Evolutionary conservation across 2,329 filamentous ascomycete genomes (phyloP).

Genomic region (Onygenales sp.): DNA sequence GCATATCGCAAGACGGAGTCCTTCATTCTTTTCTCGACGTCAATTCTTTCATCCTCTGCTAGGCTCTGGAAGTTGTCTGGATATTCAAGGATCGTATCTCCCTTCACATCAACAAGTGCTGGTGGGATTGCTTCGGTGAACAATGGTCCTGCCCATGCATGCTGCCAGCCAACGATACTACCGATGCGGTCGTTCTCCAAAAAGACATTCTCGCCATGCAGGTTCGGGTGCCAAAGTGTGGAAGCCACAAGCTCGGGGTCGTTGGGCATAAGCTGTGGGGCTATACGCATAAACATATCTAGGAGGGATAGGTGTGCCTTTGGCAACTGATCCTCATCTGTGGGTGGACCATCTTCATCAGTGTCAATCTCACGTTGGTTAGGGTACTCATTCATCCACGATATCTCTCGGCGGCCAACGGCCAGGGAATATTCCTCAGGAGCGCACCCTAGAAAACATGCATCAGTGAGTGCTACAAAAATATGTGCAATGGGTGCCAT

Average conservation of each 20-base stretch:
- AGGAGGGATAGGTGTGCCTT: constrained; percentile 20
- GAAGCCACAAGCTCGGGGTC: constrained; percentile 14
- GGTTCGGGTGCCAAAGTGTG: constrained; percentile 30
- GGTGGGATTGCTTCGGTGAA: neutral
- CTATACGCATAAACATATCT: constrained; percentile 21
- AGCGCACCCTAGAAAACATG: neutral
- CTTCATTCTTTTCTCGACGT: neutral
- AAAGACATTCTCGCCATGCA: constrained; percentile 32
- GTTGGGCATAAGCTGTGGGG: constrained; percentile 20
- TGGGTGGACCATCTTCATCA: constrained; percentile 15
- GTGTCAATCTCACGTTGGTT: constrained; percentile 15
- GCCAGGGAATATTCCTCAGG: neutral
- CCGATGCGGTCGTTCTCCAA: constrained; percentile 12
- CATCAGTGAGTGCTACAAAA: neutral
- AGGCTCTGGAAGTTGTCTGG: neutral
- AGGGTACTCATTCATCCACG: constrained; percentile 23
- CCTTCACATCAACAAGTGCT: neutral
- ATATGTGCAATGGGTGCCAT: neutral
- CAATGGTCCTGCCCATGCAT: neutral
- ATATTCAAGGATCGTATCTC: neutral
- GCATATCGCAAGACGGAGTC: neutral
- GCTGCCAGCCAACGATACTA: constrained; percentile 16
- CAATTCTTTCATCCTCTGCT: neutral
- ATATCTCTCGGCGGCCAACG: constrained; percentile 8
- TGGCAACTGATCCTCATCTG: constrained; percentile 18